Base-by-base conservation (phyloP, 2,329 filamentous ascomycete species). In the Bimuria novae-zelandiae region DNA sequence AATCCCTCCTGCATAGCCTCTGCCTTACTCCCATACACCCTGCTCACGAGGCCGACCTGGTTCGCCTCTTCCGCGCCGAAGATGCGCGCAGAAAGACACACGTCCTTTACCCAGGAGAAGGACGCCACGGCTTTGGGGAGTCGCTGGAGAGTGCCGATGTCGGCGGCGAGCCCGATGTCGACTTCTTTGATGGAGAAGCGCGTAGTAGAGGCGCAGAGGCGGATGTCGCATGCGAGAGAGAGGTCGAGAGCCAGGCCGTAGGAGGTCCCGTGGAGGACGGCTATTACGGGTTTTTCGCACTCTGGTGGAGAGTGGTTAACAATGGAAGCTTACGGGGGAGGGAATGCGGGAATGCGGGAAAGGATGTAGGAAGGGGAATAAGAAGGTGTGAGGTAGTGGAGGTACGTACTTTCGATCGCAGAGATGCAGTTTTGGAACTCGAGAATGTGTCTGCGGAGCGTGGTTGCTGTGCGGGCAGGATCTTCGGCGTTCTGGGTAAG, bases 391-490 rank as follows among this genome's bases (percentile, higher is more conserved):
- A n/a, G n/a, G n/a, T n/a, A n/a, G n/a, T 27, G 25, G 25, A 10
- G 25, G 10, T 6, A 27, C 10, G 25, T 27, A 27, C 25, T 70
- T 21, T 97, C 93, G 48, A 96, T 78, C 12, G 86, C 82, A 1
- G 81, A 82, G 57, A 99, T 86, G 65, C 86, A 89, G 46, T 83
- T 82, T 74, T 99, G 94, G 72, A 97, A 95, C 57, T 90, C 85
- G 55, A 81, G 75, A 51, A 97, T 86, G 70, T 90, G 82, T 30
- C 85, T 81, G 43, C 89, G 82, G 44, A 92, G 65, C 3, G 67
- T n/a, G 2, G 44, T 47, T 21, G 44, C 44, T 37, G 44, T 37
- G 23, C 44, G 44, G n/a, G 88, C 87, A 1, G 79, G 74, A 69
- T 94, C 90, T 19, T 54, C 46, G 14, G 63, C 60, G 7, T 52